A percentile compares a stretch with the other conserved stretches of the same genome.
phyloP scores from a whole-genome alignment of 2,329 filamentous ascomycete genomes.

The Diaporthe amygdali region DNA sequence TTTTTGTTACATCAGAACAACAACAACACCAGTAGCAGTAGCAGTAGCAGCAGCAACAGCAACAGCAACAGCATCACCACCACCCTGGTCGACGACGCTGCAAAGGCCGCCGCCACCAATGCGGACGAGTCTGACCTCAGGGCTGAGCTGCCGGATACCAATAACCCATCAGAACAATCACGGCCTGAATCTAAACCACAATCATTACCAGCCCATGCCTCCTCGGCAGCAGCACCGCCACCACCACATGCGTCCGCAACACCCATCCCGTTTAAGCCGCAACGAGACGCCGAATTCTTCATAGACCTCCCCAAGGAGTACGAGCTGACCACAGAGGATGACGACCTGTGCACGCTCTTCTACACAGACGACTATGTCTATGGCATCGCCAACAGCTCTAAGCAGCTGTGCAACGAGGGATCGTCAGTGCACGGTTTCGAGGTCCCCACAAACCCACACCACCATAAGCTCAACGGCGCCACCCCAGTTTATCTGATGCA shows the following conservation, averaged over 20 bases:
- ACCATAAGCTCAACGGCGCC: slow-evolving; percentile 5
- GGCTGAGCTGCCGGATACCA: background rate
- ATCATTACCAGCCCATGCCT: background rate
- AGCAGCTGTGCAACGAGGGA: background rate
- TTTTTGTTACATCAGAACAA: background rate
- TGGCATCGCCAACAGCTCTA: slow-evolving; percentile 5
- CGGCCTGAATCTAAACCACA: background rate
- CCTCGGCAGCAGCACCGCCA: background rate
- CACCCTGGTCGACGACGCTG: background rate
- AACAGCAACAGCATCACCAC: slow-evolving; percentile 18
- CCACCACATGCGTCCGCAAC: background rate
- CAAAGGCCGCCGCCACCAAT: background rate
- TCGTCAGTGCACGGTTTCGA: slow-evolving; percentile 8
- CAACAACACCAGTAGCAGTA: background rate
- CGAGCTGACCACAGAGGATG: background rate
- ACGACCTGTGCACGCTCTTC: slow-evolving; percentile 13
- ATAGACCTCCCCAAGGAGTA: slow-evolving; percentile 8
- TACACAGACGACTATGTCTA: slow-evolving; percentile 17
- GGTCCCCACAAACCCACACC: slow-evolving; percentile 9
- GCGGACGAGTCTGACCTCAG: slow-evolving; percentile 1
- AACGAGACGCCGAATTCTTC: background rate
- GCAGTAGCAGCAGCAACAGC: background rate
- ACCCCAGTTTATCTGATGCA: slow-evolving; percentile 12
- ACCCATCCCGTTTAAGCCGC: background rate
- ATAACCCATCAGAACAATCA: background rate